Evolutionary conservation across 192 early-diverging fungal species (phyloP).

Genomic region (Backusella liffmaniae): DNA sequence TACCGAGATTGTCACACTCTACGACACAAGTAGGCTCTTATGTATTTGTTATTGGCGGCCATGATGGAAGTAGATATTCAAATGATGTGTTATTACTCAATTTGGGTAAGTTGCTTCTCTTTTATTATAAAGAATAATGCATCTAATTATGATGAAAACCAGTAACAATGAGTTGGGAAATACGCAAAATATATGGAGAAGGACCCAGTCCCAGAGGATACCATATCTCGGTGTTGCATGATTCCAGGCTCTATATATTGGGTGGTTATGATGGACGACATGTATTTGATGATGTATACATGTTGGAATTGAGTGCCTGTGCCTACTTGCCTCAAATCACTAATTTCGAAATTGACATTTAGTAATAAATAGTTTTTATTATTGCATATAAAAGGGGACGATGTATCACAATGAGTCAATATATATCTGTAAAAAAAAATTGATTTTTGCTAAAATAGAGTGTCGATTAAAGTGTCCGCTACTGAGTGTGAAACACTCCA

Average conservation of each 20-base stretch:
- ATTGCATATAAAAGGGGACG: too few relatives aligned
- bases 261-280: slow-evolving; percentile 85
- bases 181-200: slow-evolving; percentile 64
- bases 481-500: too few relatives aligned
- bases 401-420: too few relatives aligned
- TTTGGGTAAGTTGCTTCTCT: slow-evolving; percentile 46
- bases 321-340: slow-evolving; percentile 91
- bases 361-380: not conserved
- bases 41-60: slow-evolving; percentile 85
- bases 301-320: slow-evolving; percentile 78
- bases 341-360: slow-evolving; percentile 65
- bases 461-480: too few relatives aligned
- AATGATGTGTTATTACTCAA: slow-evolving; percentile 84
- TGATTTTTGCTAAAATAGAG: too few relatives aligned
- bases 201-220: slow-evolving; percentile 75
- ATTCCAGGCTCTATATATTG: slow-evolving; percentile 78
- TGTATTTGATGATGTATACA: slow-evolving; percentile 83
- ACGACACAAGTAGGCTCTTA: slow-evolving; percentile 88
- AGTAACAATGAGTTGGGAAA: slow-evolving; percentile 87
- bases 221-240: slow-evolving; percentile 75
- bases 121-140: not conserved
- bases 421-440: too few relatives aligned
- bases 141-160: not conserved
- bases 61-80: slow-evolving; percentile 84
- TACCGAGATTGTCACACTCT: slow-evolving; percentile 80